Base-by-base conservation (phyloP, 2,329 filamentous ascomycete genomes). In the Exophiala phaeomuriformis region DNA sequence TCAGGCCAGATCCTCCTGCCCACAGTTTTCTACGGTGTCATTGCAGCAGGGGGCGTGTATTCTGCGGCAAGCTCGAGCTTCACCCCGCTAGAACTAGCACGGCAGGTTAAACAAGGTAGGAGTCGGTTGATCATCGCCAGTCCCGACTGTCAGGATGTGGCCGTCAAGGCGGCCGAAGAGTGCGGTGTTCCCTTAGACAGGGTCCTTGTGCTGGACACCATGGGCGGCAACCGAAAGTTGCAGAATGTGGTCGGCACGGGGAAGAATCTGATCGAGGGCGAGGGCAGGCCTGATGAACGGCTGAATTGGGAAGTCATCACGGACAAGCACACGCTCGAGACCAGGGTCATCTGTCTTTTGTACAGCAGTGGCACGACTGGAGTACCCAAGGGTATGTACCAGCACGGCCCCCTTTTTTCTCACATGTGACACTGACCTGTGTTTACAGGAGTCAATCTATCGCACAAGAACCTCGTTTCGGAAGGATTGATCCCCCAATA, bases 1-100 rank as follows among this genome's bases (percentile, higher is more conserved):
- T 75, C 75, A 0, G 81, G 81, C 2, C 77, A 83, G 60, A 75
- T 75, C 43, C 70, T 81, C 2, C 69, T 83, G 0, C 74, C 79
- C 0, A 69, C 74, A 9, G 56, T 81, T 1, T 79, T 80, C 61
- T 83, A 75, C 58, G 77, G 75, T 6, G 75, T 82, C 43, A 71
- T 84, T 44, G 81, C 77, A 2, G 79, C 80, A 1, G 80, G 77
- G 1, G 81, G 80, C 10, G 73, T 84, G 28, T 83, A 79, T 60
- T 79, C 77, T 8, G 61, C 60, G 2, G 61, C 61, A 5, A 59
- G 55, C 39, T 58, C 55, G 4, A 39, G 51, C 28, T 63, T 60
- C 31, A 61, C 56, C 2, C 27, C 33, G 4, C 28, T 41, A 1
- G 61, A 63, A 47, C 44, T 61, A 32, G 55, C 51, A 4, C 29